phyloP scores from a whole-genome alignment of 352 stramenopile genomes.

The Paralagenidium karlingii region DNA sequence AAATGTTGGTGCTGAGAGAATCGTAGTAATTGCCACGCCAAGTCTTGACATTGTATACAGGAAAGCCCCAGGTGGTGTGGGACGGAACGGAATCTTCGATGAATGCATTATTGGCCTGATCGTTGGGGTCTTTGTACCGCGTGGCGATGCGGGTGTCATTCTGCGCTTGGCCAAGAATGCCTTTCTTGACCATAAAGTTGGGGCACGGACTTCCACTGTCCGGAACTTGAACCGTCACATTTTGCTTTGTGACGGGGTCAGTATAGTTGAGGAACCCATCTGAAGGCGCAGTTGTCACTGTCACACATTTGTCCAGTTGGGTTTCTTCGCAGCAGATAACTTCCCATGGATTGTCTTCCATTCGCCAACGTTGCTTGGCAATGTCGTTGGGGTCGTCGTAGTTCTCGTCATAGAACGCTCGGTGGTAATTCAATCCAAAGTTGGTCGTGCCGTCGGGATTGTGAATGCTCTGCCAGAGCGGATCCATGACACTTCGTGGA shows the following conservation, averaged over 20 bases:
- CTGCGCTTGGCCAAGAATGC: conserved; percentile 58
- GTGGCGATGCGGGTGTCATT: conserved; percentile 46
- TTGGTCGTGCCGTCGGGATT: conserved; percentile 43
- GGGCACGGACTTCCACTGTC: no score
- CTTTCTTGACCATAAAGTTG: conserved; percentile 30
- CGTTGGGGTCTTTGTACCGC: conserved; percentile 88
- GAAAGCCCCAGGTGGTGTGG: conserved; percentile 60
- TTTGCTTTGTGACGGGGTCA: conserved; percentile 34
- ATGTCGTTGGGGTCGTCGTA: conserved; percentile 98
- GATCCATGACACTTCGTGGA: conserved; percentile 92
- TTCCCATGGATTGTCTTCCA: conserved; percentile 89
- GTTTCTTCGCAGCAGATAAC: conserved; percentile 77
- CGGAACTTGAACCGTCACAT: no score
- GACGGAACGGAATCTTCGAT: conserved; percentile 73
- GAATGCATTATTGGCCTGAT: conserved; percentile 85
- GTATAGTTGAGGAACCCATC: conserved; percentile 8
- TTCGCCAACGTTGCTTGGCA: conserved; percentile 91
- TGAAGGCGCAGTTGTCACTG: conserved; percentile 19
- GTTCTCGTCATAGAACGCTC: conserved; percentile 86
- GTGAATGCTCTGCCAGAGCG: conserved; percentile 94
- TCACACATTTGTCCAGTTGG: conserved; percentile 38
- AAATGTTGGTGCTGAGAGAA: conserved; percentile 88
- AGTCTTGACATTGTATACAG: conserved; percentile 81
- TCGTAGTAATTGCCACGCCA: conserved; percentile 95
- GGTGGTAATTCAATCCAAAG: conserved; percentile 93